phyloP scores from a whole-genome alignment of 164 flowering plant genomes.

The Vitis amurensis region DNA sequence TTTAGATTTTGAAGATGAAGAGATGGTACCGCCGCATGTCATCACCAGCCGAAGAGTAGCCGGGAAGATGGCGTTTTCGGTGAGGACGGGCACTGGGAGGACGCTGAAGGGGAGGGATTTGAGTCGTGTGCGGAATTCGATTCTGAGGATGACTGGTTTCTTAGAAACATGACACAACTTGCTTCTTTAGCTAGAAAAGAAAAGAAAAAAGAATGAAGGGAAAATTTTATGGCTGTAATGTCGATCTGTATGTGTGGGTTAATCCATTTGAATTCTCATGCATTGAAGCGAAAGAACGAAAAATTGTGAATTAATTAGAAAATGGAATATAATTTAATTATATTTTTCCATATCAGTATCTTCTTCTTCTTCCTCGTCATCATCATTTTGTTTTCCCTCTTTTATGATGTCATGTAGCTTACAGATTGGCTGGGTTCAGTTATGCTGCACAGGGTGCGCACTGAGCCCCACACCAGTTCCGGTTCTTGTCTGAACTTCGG shows the following conservation, averaged over 20 bases:
- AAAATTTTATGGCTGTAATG: neutral
- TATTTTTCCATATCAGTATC: too few species aligned
- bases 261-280: neutral
- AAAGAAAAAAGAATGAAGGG: too few species aligned
- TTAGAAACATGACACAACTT: conserved; percentile 32
- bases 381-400: too few species aligned
- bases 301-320: neutral
- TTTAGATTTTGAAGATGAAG: conserved; percentile 21
- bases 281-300: neutral
- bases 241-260: neutral
- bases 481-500: too few species aligned
- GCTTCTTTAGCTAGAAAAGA: too few species aligned
- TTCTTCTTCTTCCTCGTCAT: too few species aligned
- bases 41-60: conserved; percentile 41
- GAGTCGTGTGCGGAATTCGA: conserved; percentile 67
- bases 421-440: too few species aligned
- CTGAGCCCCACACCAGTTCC: too few species aligned
- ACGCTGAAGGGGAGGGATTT: conserved; percentile 73
- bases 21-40: conserved; percentile 59
- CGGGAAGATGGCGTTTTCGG: conserved; percentile 57
- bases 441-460: too few species aligned
- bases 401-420: too few species aligned
- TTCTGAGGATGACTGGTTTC: conserved; percentile 75
- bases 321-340: neutral
- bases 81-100: conserved; percentile 59